Evolutionary conservation across 345 rosid species (phyloP), one percentile per base, ranked within the genome.

Genomic region (Theobroma cacao): DNA sequence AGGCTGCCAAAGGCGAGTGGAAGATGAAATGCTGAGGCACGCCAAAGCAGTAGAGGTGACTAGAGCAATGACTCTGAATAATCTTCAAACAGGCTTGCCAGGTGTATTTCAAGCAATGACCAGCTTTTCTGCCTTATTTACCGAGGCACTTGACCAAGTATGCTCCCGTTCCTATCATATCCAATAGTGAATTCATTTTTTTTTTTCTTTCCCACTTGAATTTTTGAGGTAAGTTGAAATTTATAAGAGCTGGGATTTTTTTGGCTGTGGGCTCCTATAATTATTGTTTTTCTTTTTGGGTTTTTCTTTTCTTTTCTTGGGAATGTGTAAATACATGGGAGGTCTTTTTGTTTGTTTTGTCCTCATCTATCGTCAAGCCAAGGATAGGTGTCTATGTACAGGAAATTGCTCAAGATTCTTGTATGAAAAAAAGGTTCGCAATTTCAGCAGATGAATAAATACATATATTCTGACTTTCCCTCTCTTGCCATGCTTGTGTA

Each of bases 81-180:
- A 92, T 81, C 85, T 96, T 52, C 98, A 94, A 85, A 92, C 99
- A 0, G 99, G 98, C 22, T 81, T 96, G 78, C 98, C 99, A 0
- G 99, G 99, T 12, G 97, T 96, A 60, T 96, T 94, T 78, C 97
- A 88, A 85, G 98, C 99, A 38, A 69, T 96, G 50, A 89, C 98
- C 1, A 94, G 90, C 78, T 96, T 96, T 81, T 94, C 99, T 45
- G 80, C 91, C 79, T 82, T 96, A 52, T 94, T 94, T 81, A 85
- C 83, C 1, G 92, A 90, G 83, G 86, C 88, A 66, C 94, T 96
- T 8, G 89, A 87, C 17, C 11, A 82, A 68, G 99, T 91, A 48
- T 96, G 97, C 88, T 82, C 81, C 73, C 86, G 87, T n/a, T 94
- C 98, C 59, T 94, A 94, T 75, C 84, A 87, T 74, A 96, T 91